Conservation (phyloP, 805 yeast genomes). For the Zygosaccharomyces lentus region DNA sequence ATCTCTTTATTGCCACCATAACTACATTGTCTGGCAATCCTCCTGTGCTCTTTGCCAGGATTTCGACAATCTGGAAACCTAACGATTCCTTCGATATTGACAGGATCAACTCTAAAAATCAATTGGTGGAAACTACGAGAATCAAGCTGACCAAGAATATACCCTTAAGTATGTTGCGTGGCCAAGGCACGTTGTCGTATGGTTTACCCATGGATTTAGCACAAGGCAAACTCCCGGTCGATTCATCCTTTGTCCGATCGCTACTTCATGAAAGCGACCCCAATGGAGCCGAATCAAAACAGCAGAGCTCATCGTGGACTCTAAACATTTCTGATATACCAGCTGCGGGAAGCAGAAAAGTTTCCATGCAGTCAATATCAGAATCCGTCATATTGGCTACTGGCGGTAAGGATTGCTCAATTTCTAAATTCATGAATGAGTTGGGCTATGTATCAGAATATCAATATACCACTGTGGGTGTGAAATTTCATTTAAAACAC, state of each 20-base stretch:
- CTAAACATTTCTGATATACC: conserved; percentile 69
- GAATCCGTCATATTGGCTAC: conserved; percentile 41
- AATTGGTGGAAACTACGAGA: conserved; percentile 32
- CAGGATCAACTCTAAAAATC: conserved; percentile 28
- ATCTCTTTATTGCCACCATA: conserved; percentile 29
- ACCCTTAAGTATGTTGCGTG: conserved; percentile 18
- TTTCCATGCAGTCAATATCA: conserved; percentile 61
- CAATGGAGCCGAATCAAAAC: conserved; percentile 3
- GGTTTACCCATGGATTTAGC: conserved; percentile 17
- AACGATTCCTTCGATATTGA: conserved; percentile 26
- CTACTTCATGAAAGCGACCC: conserved; percentile 9
- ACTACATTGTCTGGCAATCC: conserved; percentile 30
- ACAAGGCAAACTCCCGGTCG: conserved; percentile 18
- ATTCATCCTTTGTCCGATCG: conserved; percentile 4
- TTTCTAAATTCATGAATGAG: conserved; percentile 45
- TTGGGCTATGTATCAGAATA: conserved; percentile 67
- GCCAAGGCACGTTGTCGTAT: conserved; percentile 14
- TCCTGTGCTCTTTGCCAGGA: conserved; percentile 28
- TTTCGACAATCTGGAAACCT: conserved; percentile 31
- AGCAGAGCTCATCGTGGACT: conserved; percentile 43
- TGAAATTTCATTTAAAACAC: conserved; percentile 26
- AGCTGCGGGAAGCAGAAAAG: conserved; percentile 64
- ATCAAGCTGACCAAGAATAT: conserved; percentile 25
- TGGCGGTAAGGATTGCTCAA: conserved; percentile 32
- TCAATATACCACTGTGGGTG: conserved; percentile 29